A percentile compares a stretch with the other conserved stretches of the same genome.
Conservation (phyloP, 495 filamentous ascomycete genomes). For the Filosporella fistucella region DNA sequence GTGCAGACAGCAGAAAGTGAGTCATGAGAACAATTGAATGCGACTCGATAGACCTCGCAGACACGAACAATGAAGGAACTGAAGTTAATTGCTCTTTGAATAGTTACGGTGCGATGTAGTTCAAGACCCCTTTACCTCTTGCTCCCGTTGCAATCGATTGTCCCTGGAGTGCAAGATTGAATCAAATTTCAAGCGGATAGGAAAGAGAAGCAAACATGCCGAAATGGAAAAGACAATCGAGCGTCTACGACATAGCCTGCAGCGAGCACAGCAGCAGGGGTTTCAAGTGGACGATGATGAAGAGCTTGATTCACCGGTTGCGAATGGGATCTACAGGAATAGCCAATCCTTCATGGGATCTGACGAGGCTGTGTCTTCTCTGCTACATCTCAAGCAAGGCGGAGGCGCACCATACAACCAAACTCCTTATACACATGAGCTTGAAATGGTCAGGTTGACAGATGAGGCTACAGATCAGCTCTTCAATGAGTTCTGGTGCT, state of each 20-base stretch:
- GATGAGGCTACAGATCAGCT: conserved; percentile 69
- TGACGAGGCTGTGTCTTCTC: conserved; percentile 77
- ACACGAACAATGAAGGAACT: conserved; percentile 7
- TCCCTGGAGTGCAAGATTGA: conserved; percentile 89
- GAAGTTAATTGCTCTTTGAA: conserved; percentile 10
- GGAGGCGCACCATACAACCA: conserved; percentile 48
- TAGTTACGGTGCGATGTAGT: conserved; percentile 88
- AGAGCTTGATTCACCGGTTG: conserved; percentile 51
- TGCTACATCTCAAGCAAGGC: conserved; percentile 67
- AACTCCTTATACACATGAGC: conserved; percentile 45
- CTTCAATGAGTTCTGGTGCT: conserved; percentile 77
- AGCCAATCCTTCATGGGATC: conserved; percentile 68
- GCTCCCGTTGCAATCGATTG: conserved; percentile 79
- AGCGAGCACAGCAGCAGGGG: conserved; percentile 42
- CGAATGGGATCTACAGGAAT: conserved; percentile 52
- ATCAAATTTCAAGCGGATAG: conserved; percentile 88
- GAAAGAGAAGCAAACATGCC: conserved; percentile 84
- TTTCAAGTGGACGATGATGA: conserved; percentile 47
- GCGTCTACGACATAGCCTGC: conserved; percentile 40
- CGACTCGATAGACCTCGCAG: neutral
- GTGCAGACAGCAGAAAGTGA: conserved; percentile 91
- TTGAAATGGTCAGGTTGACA: conserved; percentile 71
- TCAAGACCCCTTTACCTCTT: conserved; percentile 77
- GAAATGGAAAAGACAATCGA: conserved; percentile 90
- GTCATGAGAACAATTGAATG: conserved; percentile 21